A percentile compares a stretch with the other conserved stretches of the same genome.
These are phyloP conservation scores for Penicillium sp. DNA, from an alignment of 2,329 filamentous ascomycete genomes.

Conservation along the genomic window DNA sequence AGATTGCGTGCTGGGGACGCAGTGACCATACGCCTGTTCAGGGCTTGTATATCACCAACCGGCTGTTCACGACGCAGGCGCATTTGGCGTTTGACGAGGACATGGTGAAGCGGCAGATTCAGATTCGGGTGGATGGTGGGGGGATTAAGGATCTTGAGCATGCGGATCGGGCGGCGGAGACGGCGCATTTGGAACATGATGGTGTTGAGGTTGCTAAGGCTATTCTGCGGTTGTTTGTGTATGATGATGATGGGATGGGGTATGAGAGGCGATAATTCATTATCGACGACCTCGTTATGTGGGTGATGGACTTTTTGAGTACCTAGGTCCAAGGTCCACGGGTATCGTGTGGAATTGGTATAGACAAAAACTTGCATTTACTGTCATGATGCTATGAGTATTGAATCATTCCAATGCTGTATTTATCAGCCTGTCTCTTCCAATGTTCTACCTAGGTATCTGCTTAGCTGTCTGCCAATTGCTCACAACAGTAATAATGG, in stretches of 20 bases:
- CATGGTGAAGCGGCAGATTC: slow-evolving; percentile 44
- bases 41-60: slow-evolving; percentile 42
- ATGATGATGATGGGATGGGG: slow-evolving; percentile 40
- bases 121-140: slow-evolving; percentile 42
- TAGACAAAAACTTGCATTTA: too few species aligned
- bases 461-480: too few species aligned
- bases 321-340: too few species aligned
- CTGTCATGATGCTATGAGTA: too few species aligned
- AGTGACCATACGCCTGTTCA: slow-evolving; percentile 44
- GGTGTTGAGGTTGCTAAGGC: slow-evolving; percentile 36
- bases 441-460: too few species aligned
- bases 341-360: too few species aligned
- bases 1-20: slow-evolving; percentile 47
- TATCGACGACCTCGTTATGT: too few species aligned
- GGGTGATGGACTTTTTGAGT: too few species aligned
- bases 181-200: slow-evolving; percentile 38
- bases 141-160: slow-evolving; percentile 36
- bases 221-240: slow-evolving; percentile 45
- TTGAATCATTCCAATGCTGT: too few species aligned
- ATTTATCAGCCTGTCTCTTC: too few species aligned
- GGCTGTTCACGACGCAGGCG: slow-evolving; percentile 45
- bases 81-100: slow-evolving; percentile 46
- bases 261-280: too few species aligned
- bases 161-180: slow-evolving; percentile 36
- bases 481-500: too few species aligned